Base-by-base conservation (phyloP, 2,329 filamentous ascomycete genomes). In the Apiospora marii region DNA sequence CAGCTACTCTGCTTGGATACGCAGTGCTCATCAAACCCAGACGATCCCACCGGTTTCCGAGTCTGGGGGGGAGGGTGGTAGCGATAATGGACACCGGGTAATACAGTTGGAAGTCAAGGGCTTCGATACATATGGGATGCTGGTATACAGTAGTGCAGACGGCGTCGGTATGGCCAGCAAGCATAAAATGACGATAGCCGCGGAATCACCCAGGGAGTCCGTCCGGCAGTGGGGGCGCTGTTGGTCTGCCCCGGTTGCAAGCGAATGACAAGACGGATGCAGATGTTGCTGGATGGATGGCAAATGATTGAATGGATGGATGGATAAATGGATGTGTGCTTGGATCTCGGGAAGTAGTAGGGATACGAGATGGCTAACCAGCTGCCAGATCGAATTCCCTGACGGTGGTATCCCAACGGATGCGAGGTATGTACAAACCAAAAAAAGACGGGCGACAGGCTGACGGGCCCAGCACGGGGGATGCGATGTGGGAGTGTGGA, bases 101-200 rank as follows among this genome's bases (percentile, higher is more conserved):
- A 37, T 58, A 27, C 51, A 19, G 51, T 58, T 27, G 51, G 30
- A 14, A 3, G 16, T 27, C 27, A 34, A 34, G 51, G 51, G 27
- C 51, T 34, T 14, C 51, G 51, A 30, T 22, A 34, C 14, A 30
- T 22, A 34, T 22, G 16, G 19, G 30, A 37, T 22, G 53, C 16
- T 34, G 14, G 22, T 34, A 61, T 37, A 30, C 27, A 30, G 27
- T 30, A 37, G 53, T 22, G 53, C 53, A 61, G 27, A 34, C 7
- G 53, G 27, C 19, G 53, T 37, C 24, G 16, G 27, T 61, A 61
- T 22, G 30, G 22, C 30, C 16, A 16, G 16, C 12, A 30, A n/a
- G 53, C 53, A 61, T 61, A 61, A 61, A 61, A 61, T 37, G 53
- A 37, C 53, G 53, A 61, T 61, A n/a, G 30, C 53, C 53, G 53